Conservation (phyloP, 2,329 filamentous ascomycete genomes). For the Botrytis pseudocinerea region DNA sequence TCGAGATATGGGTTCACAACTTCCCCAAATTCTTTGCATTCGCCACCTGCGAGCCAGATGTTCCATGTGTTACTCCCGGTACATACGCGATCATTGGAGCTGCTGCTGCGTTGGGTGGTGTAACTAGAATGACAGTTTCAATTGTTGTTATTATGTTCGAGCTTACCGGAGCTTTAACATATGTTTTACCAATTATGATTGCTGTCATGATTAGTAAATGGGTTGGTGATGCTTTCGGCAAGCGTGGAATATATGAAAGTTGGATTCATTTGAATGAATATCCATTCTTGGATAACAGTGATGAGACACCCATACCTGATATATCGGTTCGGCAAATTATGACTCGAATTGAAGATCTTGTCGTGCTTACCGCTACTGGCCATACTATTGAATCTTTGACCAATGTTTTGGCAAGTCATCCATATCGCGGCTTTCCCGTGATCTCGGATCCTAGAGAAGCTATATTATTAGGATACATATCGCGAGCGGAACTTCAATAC, state of each 20-base stretch:
- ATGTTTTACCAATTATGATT: slow-evolving; percentile 98
- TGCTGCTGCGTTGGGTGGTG: slow-evolving; percentile 88
- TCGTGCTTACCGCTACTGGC: slow-evolving; percentile 81
- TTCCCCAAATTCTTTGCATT: slow-evolving; percentile 21
- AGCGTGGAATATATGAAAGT: slow-evolving; percentile 91
- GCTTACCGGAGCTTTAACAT: slow-evolving; percentile 91
- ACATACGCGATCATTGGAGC: slow-evolving; percentile 97
- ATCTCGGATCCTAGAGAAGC: slow-evolving; percentile 76
- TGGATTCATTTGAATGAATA: slow-evolving; percentile 98
- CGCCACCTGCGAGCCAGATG: slow-evolving; percentile 54
- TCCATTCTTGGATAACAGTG: slow-evolving; percentile 89
- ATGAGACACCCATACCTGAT: slow-evolving; percentile 76
- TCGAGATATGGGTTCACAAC: slow-evolving; percentile 83
- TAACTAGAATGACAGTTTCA: slow-evolving; percentile 94
- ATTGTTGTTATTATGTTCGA: slow-evolving; percentile 99
- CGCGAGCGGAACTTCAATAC: slow-evolving; percentile 82
- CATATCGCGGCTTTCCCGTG: slow-evolving; percentile 89
- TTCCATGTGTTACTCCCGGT: slow-evolving; percentile 86
- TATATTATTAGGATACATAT: slow-evolving; percentile 88
- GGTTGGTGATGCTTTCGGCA: slow-evolving; percentile 94
- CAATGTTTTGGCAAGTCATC: slow-evolving; percentile 68
- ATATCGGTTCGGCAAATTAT: slow-evolving; percentile 85
- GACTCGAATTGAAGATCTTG: slow-evolving; percentile 88
- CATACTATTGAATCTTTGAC: slow-evolving; percentile 80
- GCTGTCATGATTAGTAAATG: slow-evolving; percentile 98